Evolutionary conservation across 805 yeast species (phyloP).

Genomic region (Candida incommunis): DNA sequence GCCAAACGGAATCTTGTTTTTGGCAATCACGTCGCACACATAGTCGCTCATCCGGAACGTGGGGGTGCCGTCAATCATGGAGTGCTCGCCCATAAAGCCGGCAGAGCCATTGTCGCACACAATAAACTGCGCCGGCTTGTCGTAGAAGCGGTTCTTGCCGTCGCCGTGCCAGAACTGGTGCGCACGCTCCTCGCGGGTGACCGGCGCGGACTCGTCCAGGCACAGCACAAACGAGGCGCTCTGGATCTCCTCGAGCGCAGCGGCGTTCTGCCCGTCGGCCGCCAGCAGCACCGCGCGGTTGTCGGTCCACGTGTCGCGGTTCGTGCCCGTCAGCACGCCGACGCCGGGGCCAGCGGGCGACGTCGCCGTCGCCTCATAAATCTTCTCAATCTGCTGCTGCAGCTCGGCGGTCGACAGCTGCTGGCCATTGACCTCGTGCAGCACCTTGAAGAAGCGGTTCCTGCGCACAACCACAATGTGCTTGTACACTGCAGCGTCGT

Average conservation of each 20-base stretch:
- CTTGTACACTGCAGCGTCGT: slow-evolving; percentile 34
- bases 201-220: slow-evolving; percentile 59
- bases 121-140: slow-evolving; percentile 80
- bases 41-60: slow-evolving; percentile 77
- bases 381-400: slow-evolving; percentile 40
- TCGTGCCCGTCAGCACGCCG: slow-evolving; percentile 69
- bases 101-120: slow-evolving; percentile 73
- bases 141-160: slow-evolving; percentile 80
- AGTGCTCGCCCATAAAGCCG: slow-evolving; percentile 93
- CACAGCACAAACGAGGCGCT: slow-evolving; percentile 70
- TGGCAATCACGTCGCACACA: slow-evolving; percentile 41
- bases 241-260: slow-evolving; percentile 52
- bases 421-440: slow-evolving; percentile 23
- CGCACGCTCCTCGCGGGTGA: slow-evolving; percentile 71
- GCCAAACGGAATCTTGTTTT: slow-evolving; percentile 29
- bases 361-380: slow-evolving; percentile 30
- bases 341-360: slow-evolving; percentile 37
- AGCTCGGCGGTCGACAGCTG: slow-evolving; percentile 25
- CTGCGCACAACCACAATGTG: slow-evolving; percentile 60
- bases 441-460: slow-evolving; percentile 69
- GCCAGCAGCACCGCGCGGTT: slow-evolving; percentile 43
- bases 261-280: slow-evolving; percentile 44
- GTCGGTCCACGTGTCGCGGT: slow-evolving; percentile 69
- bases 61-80: slow-evolving; percentile 97
- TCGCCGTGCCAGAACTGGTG: slow-evolving; percentile 91